Base-by-base conservation (phyloP, 495 filamentous ascomycete species). In the Lasiosphaeria hispida region DNA sequence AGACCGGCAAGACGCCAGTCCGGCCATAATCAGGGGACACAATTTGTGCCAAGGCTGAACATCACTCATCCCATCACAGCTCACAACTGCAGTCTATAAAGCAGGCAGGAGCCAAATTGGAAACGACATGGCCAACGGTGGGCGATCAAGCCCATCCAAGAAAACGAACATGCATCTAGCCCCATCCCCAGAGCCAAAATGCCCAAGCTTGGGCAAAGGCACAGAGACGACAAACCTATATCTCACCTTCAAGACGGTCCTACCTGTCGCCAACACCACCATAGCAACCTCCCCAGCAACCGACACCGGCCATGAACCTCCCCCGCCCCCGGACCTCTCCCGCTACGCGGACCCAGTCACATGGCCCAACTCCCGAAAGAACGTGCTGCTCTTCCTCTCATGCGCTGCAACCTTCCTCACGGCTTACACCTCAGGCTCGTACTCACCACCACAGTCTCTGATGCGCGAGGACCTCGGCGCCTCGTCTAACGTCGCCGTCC, bases 401-500 rank as follows among this genome's bases (percentile, higher is more conserved):
- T 93, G 88, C 67, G 66, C 80, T 17, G 88, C 88, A 1, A 96
- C 92, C 0, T 81, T 82, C 7, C 70, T 93, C 58, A 90, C 91
- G 0, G 91, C 89, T 33, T 95, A 92, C 67, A 84, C 87, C 0
- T 88, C 91, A 0, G 91, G 92, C 11, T 83, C 92, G 10, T 91
- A 94, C 73, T 87, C 85, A 17, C 84, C 89, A 0, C 82, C 87
- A 0, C 72, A 85, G 1, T 63, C 69, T 1, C 80, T 90, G 48
- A 80, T 96, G 73, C 78, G 74, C 9, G 71, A 71, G 2, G 75
- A 85, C 48, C 76, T 88, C 56, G 87, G 86, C 77, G 69, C 78
- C 17, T 14, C 91, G 9, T 83, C 85, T 42, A 69, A 75, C 15
- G 79, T 88, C 10, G 85, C 87, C 17, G 82, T 87, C 35, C 75